A percentile compares a stretch with the other conserved stretches of the same genome.
Evolutionary conservation across 306 rosid species (phyloP).

Genomic region (Quercus bicolor): DNA sequence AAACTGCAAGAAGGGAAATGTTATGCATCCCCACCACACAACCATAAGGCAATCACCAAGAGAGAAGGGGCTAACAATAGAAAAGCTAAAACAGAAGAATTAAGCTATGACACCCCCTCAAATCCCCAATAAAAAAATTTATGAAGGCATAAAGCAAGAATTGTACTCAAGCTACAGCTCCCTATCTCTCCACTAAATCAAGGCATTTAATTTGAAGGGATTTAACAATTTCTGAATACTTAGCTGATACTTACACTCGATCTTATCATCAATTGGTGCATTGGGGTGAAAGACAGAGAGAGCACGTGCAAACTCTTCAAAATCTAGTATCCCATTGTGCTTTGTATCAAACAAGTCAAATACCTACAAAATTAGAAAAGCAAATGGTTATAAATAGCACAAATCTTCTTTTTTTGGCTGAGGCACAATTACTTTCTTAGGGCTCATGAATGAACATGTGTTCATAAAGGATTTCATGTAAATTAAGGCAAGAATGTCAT

Average conservation of each 20-base stretch:
- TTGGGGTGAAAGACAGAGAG: slow-evolving; percentile 83
- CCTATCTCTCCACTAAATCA: neutral
- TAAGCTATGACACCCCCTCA: neutral
- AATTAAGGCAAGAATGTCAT: slow-evolving; percentile 5
- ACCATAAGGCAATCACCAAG: neutral
- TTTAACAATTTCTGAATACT: slow-evolving; percentile 7
- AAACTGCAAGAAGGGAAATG: slow-evolving; percentile 59
- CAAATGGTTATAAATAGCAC: slow-evolving; percentile 11
- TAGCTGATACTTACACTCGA: slow-evolving; percentile 55
- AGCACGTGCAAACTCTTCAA: slow-evolving; percentile 75
- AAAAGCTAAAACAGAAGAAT: neutral
- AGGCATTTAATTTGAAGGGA: slow-evolving; percentile 4
- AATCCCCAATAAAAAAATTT: neutral
- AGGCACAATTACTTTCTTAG: neutral
- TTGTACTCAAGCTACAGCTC: neutral
- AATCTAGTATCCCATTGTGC: slow-evolving; percentile 66
- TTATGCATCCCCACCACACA: slow-evolving; percentile 22
- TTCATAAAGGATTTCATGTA: slow-evolving; percentile 6
- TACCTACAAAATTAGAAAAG: slow-evolving; percentile 50
- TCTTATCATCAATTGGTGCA: slow-evolving; percentile 69
- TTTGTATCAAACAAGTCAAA: slow-evolving; percentile 71
- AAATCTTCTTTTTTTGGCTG: neutral
- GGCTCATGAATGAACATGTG: neutral
- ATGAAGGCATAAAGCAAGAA: neutral
- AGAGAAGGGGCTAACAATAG: slow-evolving; percentile 4